Base-by-base conservation (phyloP, 371 early-diverging fungal genomes). In the Lichtheimia ramosa region DNA sequence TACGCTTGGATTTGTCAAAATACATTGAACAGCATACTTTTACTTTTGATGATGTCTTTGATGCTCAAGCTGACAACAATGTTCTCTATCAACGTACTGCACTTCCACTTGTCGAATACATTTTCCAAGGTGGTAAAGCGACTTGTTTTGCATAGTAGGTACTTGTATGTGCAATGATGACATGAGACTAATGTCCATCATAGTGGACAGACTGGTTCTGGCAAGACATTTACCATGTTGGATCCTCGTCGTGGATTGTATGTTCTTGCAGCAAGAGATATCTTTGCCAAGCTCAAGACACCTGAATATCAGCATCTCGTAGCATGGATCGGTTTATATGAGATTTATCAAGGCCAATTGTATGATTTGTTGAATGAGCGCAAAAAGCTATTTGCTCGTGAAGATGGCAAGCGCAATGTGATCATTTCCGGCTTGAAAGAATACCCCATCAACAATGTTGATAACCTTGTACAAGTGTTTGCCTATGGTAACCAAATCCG, bases 221-320 rank as follows among this genome's bases (percentile, higher is more conserved):
- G 99, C 27, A 99, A 99, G 73, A 99, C 99, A 0, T 93, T 88
- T 77, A 99, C 99, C 4, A 99, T 99, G 99, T 79, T 98, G 58
- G 94, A 96, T 69, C 82, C 82, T 4, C 82, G 83, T 12, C 77
- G 83, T 49, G 93, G 96, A 5, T 83, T 98, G 12, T 98, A 97
- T 66, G 95, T 95, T 0, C 72, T 91, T 61, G 97, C 99, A 0
- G 96, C 95, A 0, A 79, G 90, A 10, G 97, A 96, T 65, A 92
- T 98, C 28, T 96, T 98, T 68, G 68, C 81, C 2, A 61, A 80
- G 51, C 81, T 95, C 6, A 87, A 86, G 46, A 86, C 82, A 18
- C 87, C 90, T 5, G 89, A 92, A 57, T 83, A 93, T 68, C 61
- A 74, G 16, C 89, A 95, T 68, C 71, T 95, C 23, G 66, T 83